phyloP scores from a whole-genome alignment of 176 grass and related monocot species.

The Ananas comosus region DNA sequence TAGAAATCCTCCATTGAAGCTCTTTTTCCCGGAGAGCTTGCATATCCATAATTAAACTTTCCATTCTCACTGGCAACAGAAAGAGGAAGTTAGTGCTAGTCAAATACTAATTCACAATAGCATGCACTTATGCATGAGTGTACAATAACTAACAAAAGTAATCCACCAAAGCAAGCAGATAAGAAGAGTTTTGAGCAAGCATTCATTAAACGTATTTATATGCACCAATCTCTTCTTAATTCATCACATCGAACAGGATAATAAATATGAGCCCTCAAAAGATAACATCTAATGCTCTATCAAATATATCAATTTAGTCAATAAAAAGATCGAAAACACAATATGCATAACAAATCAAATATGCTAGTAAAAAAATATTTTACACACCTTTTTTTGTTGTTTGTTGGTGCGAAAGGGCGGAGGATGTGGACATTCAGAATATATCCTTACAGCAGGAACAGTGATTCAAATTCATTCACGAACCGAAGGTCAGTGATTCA shows the following conservation, averaged over 20 bases:
- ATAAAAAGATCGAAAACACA: slow-evolving; percentile 2
- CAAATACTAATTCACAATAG: neutral
- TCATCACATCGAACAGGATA: no score
- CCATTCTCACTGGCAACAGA: slow-evolving; percentile 52
- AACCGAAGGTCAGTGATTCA: no score
- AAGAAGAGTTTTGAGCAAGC: neutral
- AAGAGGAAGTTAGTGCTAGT: neutral
- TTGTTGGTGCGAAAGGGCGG: no score
- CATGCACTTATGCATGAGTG: neutral
- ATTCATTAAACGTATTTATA: neutral
- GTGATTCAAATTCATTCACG: no score
- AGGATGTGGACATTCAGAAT: no score
- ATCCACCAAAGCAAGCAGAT: no score
- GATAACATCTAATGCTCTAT: neutral
- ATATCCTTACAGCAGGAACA: no score
- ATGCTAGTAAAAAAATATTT: no score
- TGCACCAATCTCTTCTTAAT: neutral
- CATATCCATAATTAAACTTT: slow-evolving; percentile 79
- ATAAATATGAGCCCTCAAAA: no score
- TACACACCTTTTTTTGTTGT: no score
- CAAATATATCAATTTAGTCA: neutral
- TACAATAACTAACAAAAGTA: no score
- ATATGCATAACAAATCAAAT: neutral
- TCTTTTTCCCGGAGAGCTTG: slow-evolving; percentile 67
- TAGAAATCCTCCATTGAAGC: slow-evolving; percentile 84